These are phyloP conservation scores for Pulveroboletus sp. DNA, from an alignment of 768 basidiomycete species.

Conservation along the genomic window DNA sequence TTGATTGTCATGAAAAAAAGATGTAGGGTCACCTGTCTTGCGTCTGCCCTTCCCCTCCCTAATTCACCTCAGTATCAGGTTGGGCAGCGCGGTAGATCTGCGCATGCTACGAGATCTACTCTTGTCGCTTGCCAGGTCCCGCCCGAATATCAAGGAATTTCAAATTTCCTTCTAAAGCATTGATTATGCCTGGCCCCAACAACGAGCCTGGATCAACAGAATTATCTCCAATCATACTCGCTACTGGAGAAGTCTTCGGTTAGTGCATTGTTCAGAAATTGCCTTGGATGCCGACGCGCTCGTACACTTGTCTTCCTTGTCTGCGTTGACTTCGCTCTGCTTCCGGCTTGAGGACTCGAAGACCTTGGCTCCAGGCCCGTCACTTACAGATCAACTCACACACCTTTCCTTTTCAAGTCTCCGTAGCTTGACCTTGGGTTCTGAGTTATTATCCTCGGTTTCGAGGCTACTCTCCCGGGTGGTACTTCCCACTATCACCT, in stretches of 20 bases:
- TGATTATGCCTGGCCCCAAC: too few relatives aligned
- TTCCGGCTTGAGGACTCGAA: too few relatives aligned
- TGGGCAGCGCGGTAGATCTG: too few relatives aligned
- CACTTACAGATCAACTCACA: neutral
- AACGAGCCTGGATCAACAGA: too few relatives aligned
- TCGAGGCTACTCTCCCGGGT: neutral
- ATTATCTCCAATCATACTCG: slow-evolving; percentile 1
- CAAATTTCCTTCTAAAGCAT: too few relatives aligned
- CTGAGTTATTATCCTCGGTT: neutral
- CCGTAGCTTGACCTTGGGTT: neutral
- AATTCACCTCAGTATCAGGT: too few relatives aligned
- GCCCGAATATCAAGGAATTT: too few relatives aligned
- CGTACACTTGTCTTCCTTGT: neutral
- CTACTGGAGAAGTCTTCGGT: slow-evolving; percentile 4
- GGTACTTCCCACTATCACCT: neutral
- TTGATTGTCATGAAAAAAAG: too few relatives aligned
- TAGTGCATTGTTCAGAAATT: neutral
- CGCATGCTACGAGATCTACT: too few relatives aligned
- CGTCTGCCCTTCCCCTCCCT: too few relatives aligned
- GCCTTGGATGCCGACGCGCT: neutral
- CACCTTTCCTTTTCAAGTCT: neutral
- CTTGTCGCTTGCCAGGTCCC: too few relatives aligned
- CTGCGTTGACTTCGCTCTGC: neutral
- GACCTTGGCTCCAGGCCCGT: neutral
- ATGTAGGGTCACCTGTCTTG: too few relatives aligned